phyloP scores from a whole-genome alignment of 2,329 filamentous ascomycete genomes.

The Xylariaceae sp. region DNA sequence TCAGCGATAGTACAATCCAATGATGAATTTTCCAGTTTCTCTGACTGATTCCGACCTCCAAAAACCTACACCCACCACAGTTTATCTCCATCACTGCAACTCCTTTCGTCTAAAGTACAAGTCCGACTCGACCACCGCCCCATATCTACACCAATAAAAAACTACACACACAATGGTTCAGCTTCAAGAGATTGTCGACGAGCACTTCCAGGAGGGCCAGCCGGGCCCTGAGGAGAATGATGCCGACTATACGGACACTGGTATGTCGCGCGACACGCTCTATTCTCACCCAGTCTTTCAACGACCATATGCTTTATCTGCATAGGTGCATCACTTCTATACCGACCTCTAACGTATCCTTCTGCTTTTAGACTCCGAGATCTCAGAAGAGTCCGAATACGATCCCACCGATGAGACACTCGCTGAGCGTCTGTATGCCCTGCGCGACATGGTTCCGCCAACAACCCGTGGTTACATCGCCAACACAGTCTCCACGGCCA shows the following conservation, averaged over 20 bases:
- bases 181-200: conserved; percentile 94
- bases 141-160: background rate
- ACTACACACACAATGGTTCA: conserved; percentile 69
- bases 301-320: background rate
- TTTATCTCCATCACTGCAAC: background rate
- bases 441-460: conserved; percentile 78
- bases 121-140: background rate
- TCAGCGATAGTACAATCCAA: conserved; percentile 2
- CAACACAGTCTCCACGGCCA: conserved; percentile 61
- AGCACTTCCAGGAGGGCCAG: conserved; percentile 82
- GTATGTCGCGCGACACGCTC: conserved; percentile 56
- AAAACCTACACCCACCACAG: background rate
- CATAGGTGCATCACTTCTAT: background rate
- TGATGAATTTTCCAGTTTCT: conserved; percentile 27
- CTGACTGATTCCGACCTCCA: background rate
- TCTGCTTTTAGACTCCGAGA: conserved; percentile 70
- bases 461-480: conserved; percentile 72
- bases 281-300: background rate
- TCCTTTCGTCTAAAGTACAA: too few relatives aligned
- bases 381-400: conserved; percentile 79
- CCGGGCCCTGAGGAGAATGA: conserved; percentile 79
- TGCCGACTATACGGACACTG: conserved; percentile 86
- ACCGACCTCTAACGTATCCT: conserved; percentile 8
- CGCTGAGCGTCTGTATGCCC: conserved; percentile 71
- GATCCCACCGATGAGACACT: conserved; percentile 65